Base-by-base conservation (phyloP, 495 filamentous ascomycete genomes). In the Annulohypoxylon stygium region DNA sequence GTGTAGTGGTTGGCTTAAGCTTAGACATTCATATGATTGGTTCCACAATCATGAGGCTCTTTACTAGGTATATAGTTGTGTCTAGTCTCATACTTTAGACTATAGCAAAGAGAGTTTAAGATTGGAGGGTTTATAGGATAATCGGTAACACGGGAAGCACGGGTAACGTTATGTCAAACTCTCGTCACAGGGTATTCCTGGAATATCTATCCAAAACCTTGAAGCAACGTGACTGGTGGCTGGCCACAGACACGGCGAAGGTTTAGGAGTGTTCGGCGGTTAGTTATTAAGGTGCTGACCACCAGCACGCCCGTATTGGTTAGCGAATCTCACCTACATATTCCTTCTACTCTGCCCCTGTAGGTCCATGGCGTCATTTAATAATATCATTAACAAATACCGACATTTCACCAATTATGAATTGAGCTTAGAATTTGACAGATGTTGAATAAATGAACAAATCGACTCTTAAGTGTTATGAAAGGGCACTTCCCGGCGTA, bases 341-440 rank as follows among this genome's bases (percentile, higher is more conserved):
- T 26, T 50, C 47, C 47, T 50, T 9, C 20, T 2, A 20, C 10
- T 23, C 4, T 16, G 14, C 33, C 61, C 61, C 23, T 65, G 37
- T 65, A 57, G 51, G 55, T 30, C 10, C 36, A 41, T 43, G 39
- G 39, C 65, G 65, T 67, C 65, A 67, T 67, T 60, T 37, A 18
- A 34, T 30, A 39, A 34, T 60, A 34, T 25, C 55, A 59, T 57
- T 18, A 37, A 57, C 2, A 41, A 59, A 59, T 16, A 41, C 34
- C 45, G 64, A 59, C 18, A 37, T 39, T 33, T 50, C 23, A 9
- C 37, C 5, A 14, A n/a, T 61, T 45, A 4, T 26, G 4, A 43
- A 47, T 20, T 33, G 48, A 5, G 26, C 5, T 23, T 61, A 18
- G 43, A 5, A 12, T 48, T 34, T 48, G 7, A 5, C 7, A 36